Evolutionary conservation across 305 asterid species (phyloP), one percentile per base, ranked within the genome.

Genomic region (Plantago coronopus): DNA sequence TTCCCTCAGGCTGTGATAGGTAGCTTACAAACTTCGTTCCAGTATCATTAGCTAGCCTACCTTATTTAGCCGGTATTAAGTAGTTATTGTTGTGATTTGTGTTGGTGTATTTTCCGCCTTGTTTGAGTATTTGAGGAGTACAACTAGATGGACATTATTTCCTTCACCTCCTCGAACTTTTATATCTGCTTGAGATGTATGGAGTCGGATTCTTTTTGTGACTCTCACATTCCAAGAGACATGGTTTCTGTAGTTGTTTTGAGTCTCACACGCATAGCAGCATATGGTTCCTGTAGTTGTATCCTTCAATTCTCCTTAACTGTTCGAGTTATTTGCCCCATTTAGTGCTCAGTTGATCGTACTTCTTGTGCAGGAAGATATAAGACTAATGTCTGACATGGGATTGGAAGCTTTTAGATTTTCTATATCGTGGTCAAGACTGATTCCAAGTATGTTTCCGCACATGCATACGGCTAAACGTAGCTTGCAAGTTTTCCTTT

Each of bases 401-500:
- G 72, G 67, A 6, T 48, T 68, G 48, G 67, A 68, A 21, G 72
- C 72, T 15, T 67, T 58, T n/a, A 51, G 72, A 59, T 40, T 67
- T 51, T 67, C 72, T 22, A 50, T 67, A 42, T 67, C 72, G 0
- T 67, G 72, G 72, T 59, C 66, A 59, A 59, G 72, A 42, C 74
- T 69, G 20, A 69, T 80, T 67, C 85, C 89, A 17, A 57, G 93
- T 84, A 77, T 51, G 73, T 59, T 22, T 11, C 8, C 31, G 21
- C 16, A 19, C 22, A 54, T 51, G 5, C 44, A 38, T 12, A 1
- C 11, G 44, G 44, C 44, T 38, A 38, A 38, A 38, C 44, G 14
- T 11, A 16, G 2, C 13, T 14, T 27, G 13, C 17, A 27, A 3
- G 59, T 29, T 17, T 12, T 16, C 7, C 8, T 15, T 25, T 19